These are phyloP conservation scores for Aureobasidium pullulans DNA, from an alignment of 2,329 filamentous ascomycete species.

Conservation along the genomic window DNA sequence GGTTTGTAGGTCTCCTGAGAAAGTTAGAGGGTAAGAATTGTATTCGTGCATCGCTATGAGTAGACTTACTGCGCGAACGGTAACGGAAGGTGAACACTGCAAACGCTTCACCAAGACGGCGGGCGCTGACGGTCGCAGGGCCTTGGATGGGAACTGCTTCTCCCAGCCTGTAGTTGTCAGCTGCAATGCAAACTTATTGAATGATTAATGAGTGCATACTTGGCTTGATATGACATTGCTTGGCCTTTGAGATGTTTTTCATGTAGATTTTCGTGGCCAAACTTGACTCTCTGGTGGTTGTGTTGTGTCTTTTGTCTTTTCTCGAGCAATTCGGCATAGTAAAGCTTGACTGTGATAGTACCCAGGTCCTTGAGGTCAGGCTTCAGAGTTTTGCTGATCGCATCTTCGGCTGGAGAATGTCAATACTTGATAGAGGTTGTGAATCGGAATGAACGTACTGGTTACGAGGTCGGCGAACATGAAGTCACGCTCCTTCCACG, in stretches of 20 bases:
- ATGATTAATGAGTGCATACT: not conserved
- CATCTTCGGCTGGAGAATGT: not conserved
- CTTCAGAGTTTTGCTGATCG: not conserved
- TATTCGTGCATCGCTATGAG: conserved; percentile 21
- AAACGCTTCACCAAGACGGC: conserved; percentile 24
- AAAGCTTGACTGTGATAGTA: not conserved
- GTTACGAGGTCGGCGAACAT: not conserved
- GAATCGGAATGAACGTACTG: not conserved
- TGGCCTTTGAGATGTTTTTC: conserved; percentile 21
- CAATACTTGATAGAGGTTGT: not conserved
- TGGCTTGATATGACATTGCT: conserved; percentile 16
- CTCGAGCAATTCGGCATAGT: not conserved
- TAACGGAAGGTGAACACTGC: conserved; percentile 20
- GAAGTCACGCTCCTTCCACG: not conserved
- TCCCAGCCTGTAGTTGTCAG: not conserved
- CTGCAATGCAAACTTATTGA: too few relatives aligned
- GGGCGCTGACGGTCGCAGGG: not conserved
- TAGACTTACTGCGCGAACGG: conserved; percentile 18
- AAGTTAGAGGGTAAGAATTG: conserved; percentile 12
- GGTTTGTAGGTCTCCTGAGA: conserved; percentile 14
- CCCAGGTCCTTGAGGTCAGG: not conserved
- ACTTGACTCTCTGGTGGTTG: too few relatives aligned
- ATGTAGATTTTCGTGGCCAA: conserved; percentile 10
- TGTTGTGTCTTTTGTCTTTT: not conserved
- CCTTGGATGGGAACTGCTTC: not conserved